Conservation (phyloP, 2,329 filamentous ascomycete species). For the Fusarium siculi region DNA sequence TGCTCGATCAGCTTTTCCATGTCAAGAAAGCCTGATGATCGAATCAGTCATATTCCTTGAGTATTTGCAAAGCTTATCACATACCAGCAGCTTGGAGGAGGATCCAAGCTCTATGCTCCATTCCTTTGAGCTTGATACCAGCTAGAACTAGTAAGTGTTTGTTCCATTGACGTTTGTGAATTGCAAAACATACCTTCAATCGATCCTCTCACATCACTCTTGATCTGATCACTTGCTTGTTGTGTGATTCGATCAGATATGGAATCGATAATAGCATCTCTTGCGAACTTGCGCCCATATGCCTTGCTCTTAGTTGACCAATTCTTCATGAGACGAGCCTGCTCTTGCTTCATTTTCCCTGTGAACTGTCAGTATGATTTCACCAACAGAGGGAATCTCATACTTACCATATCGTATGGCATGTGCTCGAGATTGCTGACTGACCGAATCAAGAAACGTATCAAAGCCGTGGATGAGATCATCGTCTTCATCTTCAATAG, state of each 20-base stretch:
- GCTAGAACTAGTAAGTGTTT: background rate
- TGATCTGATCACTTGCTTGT: conserved; percentile 24
- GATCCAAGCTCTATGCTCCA: conserved; percentile 33
- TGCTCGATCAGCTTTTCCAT: conserved; percentile 40
- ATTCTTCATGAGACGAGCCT: background rate
- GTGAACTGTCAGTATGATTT: background rate
- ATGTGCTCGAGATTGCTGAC: conserved; percentile 35
- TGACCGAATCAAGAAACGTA: conserved; percentile 37
- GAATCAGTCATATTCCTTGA: background rate
- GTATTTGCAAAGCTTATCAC: background rate
- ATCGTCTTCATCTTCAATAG: conserved; percentile 27
- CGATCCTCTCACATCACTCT: conserved; percentile 20
- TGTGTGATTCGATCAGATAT: conserved; percentile 25
- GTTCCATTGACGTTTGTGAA: background rate
- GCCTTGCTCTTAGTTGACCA: background rate
- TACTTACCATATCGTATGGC: conserved; percentile 34
- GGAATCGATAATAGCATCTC: conserved; percentile 13
- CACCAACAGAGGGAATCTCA: too few species aligned
- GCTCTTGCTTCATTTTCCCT: conserved; percentile 25
- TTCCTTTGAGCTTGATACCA: conserved; percentile 13
- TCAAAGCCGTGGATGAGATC: conserved; percentile 35
- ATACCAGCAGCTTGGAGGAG: conserved; percentile 33
- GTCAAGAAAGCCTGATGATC: conserved; percentile 24
- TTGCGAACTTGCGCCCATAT: background rate
- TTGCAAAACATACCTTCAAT: conserved; percentile 11